Percentiles rank a stretch among this genome's conserved stretches.
These are phyloP conservation scores for Epichloe coenophiala DNA, from an alignment of 2,329 filamentous ascomycete genomes.

Conservation along the genomic window DNA sequence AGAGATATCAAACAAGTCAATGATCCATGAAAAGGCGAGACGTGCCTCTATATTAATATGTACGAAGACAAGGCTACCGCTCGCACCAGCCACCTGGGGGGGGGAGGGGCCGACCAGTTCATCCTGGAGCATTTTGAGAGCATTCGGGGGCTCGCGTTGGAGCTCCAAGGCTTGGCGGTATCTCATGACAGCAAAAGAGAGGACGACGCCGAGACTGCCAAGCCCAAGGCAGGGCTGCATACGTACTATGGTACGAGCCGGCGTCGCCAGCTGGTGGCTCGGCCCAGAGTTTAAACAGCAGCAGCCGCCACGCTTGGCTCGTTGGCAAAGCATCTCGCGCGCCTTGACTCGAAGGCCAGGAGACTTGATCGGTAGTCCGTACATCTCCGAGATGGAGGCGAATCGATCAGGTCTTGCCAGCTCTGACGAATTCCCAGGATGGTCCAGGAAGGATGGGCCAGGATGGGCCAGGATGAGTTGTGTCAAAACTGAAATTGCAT, in stretches of 20 bases:
- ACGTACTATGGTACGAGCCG: not conserved
- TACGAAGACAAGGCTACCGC: not conserved
- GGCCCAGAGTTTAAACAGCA: not conserved
- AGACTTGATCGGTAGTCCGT: not conserved
- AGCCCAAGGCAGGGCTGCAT: conserved; percentile 6
- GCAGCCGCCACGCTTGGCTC: not conserved
- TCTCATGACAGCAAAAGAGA: conserved; percentile 4
- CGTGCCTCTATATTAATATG: conserved; percentile 1
- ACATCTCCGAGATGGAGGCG: not conserved
- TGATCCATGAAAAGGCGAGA: not conserved
- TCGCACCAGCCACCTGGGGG: not conserved
- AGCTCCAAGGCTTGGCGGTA: conserved; percentile 10
- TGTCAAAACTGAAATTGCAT: not conserved
- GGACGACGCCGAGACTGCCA: conserved; percentile 11
- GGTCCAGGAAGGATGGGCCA: not conserved
- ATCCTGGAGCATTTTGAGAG: conserved; percentile 1
- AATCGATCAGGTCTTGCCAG: not conserved
- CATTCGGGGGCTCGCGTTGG: conserved; percentile 1
- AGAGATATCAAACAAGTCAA: not conserved
- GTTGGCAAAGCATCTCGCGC: not conserved
- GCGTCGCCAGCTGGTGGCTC: conserved; percentile 1
- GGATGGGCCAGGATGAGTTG: not conserved
- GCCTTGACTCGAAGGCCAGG: not conserved
- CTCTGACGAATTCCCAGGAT: not conserved
- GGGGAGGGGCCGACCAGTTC: not conserved